Conservation (phyloP, 2,329 filamentous ascomycete genomes). For the Trichothecium sympodiale region DNA sequence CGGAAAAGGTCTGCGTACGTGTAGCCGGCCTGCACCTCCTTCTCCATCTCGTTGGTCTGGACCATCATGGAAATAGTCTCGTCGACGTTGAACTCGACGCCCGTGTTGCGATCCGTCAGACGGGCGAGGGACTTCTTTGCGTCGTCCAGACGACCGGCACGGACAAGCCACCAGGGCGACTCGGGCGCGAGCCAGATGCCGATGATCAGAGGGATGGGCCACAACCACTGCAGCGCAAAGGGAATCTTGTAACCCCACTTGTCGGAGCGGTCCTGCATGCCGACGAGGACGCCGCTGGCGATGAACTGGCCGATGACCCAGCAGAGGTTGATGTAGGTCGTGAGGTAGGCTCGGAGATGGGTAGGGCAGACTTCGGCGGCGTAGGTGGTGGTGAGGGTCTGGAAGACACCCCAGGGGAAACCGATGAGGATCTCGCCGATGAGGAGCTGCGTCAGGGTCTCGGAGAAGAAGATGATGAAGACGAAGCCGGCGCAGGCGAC, state of each 20-base stretch:
- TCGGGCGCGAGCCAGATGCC: conserved; percentile 27
- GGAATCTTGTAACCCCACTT: conserved; percentile 32
- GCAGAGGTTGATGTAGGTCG: conserved; percentile 22
- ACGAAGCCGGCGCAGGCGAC: conserved; percentile 28
- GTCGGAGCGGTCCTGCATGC: conserved; percentile 18
- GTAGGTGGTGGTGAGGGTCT: conserved; percentile 35
- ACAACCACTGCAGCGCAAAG: conserved; percentile 32
- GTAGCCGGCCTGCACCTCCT: conserved; percentile 24
- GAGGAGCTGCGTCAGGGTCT: conserved; percentile 27
- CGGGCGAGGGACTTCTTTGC: conserved; percentile 25
- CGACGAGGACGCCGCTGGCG: conserved; percentile 24
- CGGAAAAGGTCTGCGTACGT: conserved; percentile 37
- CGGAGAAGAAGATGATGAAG: conserved; percentile 36
- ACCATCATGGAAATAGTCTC: conserved; percentile 39
- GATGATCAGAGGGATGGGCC: conserved; percentile 26
- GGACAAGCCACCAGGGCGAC: conserved; percentile 32
- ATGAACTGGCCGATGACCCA: conserved; percentile 26
- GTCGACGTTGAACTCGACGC: conserved; percentile 23
- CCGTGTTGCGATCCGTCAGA: conserved; percentile 26
- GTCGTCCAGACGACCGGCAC: conserved; percentile 20
- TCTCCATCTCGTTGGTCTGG: conserved; percentile 38
- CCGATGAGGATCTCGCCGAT: conserved; percentile 34
- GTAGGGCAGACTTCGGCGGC: conserved; percentile 34
- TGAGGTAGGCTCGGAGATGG: conserved; percentile 37
- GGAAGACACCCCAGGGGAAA: conserved; percentile 35